These are phyloP conservation scores for Penicillium angulare DNA, from an alignment of 495 filamentous ascomycete species.

Conservation along the genomic window DNA sequence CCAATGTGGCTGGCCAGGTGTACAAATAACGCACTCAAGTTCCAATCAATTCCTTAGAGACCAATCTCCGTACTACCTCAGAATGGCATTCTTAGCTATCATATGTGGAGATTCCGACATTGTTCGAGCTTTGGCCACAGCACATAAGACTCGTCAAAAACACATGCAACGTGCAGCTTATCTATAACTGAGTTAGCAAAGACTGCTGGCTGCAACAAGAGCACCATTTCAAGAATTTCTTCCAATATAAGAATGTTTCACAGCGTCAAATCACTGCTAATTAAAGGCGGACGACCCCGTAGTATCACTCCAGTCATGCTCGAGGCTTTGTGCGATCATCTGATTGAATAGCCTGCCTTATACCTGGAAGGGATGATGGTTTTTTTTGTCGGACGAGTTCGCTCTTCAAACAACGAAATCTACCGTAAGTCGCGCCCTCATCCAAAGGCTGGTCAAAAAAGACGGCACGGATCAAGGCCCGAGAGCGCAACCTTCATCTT, in stretches of 20 bases:
- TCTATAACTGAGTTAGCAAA: constrained; percentile 14
- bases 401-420: constrained; percentile 3
- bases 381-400: constrained; percentile 17
- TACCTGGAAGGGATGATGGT: constrained; percentile 27
- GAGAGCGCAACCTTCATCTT: constrained; percentile 2
- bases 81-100: no score
- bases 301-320: constrained; percentile 25
- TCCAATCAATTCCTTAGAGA: no score
- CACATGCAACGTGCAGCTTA: no score
- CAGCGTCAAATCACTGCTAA: constrained; percentile 25
- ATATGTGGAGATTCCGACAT: no score
- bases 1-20: no score
- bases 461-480: background rate
- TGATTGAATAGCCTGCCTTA: constrained; percentile 19
- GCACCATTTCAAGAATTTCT: constrained; percentile 23
- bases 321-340: constrained; percentile 22
- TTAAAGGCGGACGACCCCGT: constrained; percentile 14
- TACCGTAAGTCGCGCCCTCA: constrained; percentile 1
- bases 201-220: constrained; percentile 16
- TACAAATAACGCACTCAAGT: no score
- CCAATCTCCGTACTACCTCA: no score
- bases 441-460: constrained; percentile 9
- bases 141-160: no score
- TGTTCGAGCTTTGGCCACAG: no score
- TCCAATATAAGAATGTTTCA: constrained; percentile 31